A percentile compares a stretch with the other conserved stretches of the same genome.
Conservation (phyloP, 129 eudicot species). For the Flaveria sonorensis region DNA sequence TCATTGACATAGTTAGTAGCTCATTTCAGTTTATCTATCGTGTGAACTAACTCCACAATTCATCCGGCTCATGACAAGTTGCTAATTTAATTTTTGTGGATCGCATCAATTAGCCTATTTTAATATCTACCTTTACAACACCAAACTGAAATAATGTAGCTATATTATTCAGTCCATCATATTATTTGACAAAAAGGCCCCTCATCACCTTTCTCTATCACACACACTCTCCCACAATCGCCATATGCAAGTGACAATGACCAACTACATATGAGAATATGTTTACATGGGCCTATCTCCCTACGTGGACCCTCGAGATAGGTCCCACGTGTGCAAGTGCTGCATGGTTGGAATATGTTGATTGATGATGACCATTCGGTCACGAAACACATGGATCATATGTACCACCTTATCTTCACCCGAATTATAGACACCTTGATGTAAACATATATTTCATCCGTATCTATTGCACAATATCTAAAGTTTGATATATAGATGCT, state of each 20-base stretch:
- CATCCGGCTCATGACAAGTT: too few relatives aligned
- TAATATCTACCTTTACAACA: not conserved
- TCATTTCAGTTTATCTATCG: too few relatives aligned
- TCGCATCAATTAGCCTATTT: not conserved
- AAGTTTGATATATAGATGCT: not conserved
- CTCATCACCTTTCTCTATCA: conserved; percentile 17
- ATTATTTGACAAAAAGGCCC: conserved; percentile 9
- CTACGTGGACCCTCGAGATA: not conserved
- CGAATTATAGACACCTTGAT: conserved; percentile 12
- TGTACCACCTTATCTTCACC: conserved; percentile 21
- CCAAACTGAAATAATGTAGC: not conserved
- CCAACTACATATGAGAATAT: conserved; percentile 23
- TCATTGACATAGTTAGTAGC: too few relatives aligned
- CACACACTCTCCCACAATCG: not conserved
- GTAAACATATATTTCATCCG: conserved; percentile 12
- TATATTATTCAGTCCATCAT: not conserved
- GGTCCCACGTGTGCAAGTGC: conserved; percentile 34
- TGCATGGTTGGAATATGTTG: conserved; percentile 28
- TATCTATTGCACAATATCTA: not conserved
- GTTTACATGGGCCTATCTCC: conserved; percentile 12
- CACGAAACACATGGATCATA: conserved; percentile 1
- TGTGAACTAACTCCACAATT: too few relatives aligned
- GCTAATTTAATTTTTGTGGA: not conserved
- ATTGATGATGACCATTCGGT: conserved; percentile 23
- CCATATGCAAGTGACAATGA: conserved; percentile 26